Evolutionary conservation across 1,284 basidiomycete species (phyloP).

Genomic region (Apiotrichum siamense): DNA sequence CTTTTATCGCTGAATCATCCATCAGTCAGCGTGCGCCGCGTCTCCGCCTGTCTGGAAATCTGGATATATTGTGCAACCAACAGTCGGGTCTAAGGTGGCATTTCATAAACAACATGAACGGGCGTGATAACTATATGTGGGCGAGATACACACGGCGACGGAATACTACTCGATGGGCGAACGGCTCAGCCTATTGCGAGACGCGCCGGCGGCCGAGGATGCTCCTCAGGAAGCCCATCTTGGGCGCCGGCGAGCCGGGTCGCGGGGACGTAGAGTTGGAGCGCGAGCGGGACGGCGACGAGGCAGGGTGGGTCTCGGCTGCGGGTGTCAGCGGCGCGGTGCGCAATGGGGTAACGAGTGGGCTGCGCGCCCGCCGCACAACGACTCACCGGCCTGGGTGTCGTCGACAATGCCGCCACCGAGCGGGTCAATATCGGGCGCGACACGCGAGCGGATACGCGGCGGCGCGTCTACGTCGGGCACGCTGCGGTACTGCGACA

Average conservation of each 20-base stretch:
- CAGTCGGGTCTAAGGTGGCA: no score
- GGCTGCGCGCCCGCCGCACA: no score
- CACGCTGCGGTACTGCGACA: background rate
- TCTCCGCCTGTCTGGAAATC: no score
- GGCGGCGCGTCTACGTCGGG: background rate
- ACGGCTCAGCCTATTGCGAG: no score
- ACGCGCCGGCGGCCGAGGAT: background rate
- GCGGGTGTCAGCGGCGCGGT: background rate
- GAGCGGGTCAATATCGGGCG: slow-evolving; percentile 15
- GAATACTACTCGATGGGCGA: no score
- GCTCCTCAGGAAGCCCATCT: background rate
- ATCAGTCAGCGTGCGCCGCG: no score
- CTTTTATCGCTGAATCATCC: no score
- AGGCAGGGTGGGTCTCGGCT: background rate
- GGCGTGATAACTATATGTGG: no score
- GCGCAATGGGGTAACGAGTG: no score
- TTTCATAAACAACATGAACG: no score
- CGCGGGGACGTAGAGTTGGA: background rate
- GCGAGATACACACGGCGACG: no score
- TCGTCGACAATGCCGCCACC: slow-evolving; percentile 13
- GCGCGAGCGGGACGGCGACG: background rate
- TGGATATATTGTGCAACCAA: no score
- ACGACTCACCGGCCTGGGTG: background rate
- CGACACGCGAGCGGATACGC: slow-evolving; percentile 10
- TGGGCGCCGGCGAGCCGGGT: background rate